phyloP scores from a whole-genome alignment of 495 filamentous ascomycete species.

The Lasiosphaeria miniovina region DNA sequence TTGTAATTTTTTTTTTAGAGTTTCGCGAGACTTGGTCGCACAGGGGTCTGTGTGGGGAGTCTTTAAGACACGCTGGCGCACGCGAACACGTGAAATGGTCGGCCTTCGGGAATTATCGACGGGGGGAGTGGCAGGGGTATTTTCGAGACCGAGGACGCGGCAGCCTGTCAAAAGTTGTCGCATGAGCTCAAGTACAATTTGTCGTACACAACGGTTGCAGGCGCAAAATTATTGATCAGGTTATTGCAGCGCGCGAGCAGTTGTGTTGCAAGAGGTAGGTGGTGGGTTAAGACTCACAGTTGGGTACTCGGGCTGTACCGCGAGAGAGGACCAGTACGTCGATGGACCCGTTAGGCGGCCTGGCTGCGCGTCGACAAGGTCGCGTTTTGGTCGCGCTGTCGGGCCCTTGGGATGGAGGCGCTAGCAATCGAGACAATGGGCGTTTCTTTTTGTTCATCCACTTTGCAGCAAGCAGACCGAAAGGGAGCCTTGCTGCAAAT shows the following conservation, averaged over 20 bases:
- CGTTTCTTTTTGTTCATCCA: conserved; percentile 13
- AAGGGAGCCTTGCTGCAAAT: neutral
- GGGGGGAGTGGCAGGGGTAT: conserved; percentile 11
- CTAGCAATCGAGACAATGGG: conserved; percentile 1
- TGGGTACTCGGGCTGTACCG: no score
- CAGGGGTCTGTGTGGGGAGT: conserved; percentile 28
- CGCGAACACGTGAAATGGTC: conserved; percentile 28
- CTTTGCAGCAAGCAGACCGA: conserved; percentile 9
- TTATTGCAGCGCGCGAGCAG: neutral
- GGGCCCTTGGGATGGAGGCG: neutral
- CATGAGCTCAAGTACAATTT: neutral
- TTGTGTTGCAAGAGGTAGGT: neutral
- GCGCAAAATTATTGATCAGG: neutral
- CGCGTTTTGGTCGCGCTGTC: neutral
- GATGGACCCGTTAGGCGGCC: no score
- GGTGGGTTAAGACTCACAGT: neutral
- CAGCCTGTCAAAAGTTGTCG: conserved; percentile 1
- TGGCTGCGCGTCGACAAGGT: neutral
- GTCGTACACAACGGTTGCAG: neutral
- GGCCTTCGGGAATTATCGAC: conserved; percentile 17
- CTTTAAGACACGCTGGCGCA: conserved; percentile 28
- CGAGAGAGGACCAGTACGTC: no score
- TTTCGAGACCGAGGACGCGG: neutral
- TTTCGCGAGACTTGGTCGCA: conserved; percentile 9
- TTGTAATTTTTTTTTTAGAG: conserved; percentile 9